These are phyloP conservation scores for Galerina sulciceps DNA, from an alignment of 768 basidiomycete species.

Conservation along the genomic window DNA sequence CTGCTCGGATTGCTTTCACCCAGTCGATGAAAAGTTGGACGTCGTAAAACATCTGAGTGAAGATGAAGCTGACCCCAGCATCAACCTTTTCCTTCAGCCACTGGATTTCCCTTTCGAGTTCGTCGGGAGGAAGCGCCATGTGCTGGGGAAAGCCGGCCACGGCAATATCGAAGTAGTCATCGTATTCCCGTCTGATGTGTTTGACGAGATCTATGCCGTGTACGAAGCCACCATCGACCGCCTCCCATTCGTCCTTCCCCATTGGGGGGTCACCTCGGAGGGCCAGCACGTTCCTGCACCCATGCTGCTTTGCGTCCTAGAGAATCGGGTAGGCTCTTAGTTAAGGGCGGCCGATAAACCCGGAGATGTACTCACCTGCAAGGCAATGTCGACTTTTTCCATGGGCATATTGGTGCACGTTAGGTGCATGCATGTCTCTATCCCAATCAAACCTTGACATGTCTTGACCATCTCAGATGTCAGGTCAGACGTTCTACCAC, in stretches of 20 bases:
- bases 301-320: constrained; percentile 87
- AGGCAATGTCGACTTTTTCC: constrained; percentile 91
- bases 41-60: constrained; percentile 99
- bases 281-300: constrained; percentile 92
- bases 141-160: constrained; percentile 93
- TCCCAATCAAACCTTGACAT: constrained; percentile 89
- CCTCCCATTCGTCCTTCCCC: constrained; percentile 91
- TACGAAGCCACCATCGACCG: constrained; percentile 87
- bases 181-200: constrained; percentile 83
- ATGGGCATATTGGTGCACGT: constrained; percentile 99
- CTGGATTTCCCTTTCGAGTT: constrained; percentile 77
- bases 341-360: neutral
- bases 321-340: neutral
- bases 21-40: constrained; percentile 89
- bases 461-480: constrained; percentile 94
- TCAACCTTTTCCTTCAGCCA: constrained; percentile 93
- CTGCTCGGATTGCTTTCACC: constrained; percentile 82
- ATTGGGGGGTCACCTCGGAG: constrained; percentile 91
- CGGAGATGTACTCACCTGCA: constrained; percentile 61
- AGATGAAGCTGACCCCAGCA: constrained; percentile 90
- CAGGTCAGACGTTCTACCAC: constrained; percentile 92
- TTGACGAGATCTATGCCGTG: constrained; percentile 92
- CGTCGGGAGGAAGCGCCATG: constrained; percentile 71
- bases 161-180: constrained; percentile 94
- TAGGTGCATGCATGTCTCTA: constrained; percentile 98